Base-by-base conservation (phyloP, 495 filamentous ascomycete species). In the Podospora australis region DNA sequence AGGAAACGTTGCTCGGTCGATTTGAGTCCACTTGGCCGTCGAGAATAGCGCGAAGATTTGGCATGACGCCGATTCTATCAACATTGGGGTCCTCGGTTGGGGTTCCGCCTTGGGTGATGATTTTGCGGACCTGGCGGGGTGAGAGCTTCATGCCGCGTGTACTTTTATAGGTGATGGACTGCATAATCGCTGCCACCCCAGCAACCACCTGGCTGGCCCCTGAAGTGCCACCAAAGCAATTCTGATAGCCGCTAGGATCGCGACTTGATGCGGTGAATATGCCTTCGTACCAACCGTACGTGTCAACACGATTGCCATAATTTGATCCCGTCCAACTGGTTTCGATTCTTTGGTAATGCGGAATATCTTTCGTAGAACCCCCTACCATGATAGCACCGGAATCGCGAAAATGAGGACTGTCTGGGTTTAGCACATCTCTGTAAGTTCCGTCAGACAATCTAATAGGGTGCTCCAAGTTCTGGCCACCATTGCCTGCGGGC, bases 311-410 rank as follows among this genome's bases (percentile, higher is more conserved):
- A 3, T 29, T 42, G n/a, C 55, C 55, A 36, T 51, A 45, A 36
- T 52, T 58, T 24, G 55, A 55, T 9, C 36, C 34, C 5, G 28
- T 43, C 8, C 46, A 20, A n/a, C n/a, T n/a, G n/a, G n/a, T n/a
- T n/a, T n/a, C n/a, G n/a, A n/a, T n/a, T n/a, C n/a, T n/a, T 4
- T 48, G 44, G n/a, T 29, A 41, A 11, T 53, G 55, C 26, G 39
- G 52, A 8, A 35, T 38, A 14, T 20, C 25, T 3, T 21, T 48
- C 25, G 21, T 45, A 2, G 39, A 32, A 1, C 30, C 52, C 1
- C 46, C 52, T n/a, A 54, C 52, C 39, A 58, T 46, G 39, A 54
- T 39, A 8, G 55, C 52, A 17, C 55, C 55, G 11, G 55, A 58
- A n/a, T 58, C 55, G 17, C 52, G 47, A 24, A 42, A 58, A 9